Conservation (phyloP, 192 early-diverging fungal genomes). For the Gaertneriomyces semiglobifer region DNA sequence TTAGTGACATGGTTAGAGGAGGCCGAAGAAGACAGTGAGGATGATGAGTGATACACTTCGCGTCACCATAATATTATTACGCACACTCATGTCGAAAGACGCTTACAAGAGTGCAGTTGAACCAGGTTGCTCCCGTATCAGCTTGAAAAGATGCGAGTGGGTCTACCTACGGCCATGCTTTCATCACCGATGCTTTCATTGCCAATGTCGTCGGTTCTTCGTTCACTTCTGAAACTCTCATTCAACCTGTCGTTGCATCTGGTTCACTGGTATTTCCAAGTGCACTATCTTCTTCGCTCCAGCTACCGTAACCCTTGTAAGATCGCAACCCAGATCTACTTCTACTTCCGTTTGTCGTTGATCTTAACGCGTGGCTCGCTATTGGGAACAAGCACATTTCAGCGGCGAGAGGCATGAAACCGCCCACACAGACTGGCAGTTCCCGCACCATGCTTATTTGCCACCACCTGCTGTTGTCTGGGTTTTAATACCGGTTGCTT, state of each 20-base stretch:
- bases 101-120: background rate
- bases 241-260: background rate
- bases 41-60: slow-evolving; percentile 19
- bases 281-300: background rate
- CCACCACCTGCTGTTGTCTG: too few species aligned
- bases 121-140: background rate
- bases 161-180: background rate
- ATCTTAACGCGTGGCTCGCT: background rate
- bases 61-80: background rate
- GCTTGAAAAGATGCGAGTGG: background rate
- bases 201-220: background rate
- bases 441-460: background rate
- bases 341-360: background rate
- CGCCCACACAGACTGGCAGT: background rate
- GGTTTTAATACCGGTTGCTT: background rate
- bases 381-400: background rate
- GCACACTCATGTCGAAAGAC: background rate
- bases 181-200: background rate
- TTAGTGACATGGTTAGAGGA: slow-evolving; percentile 71
- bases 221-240: background rate
- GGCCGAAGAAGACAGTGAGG: slow-evolving; percentile 68
- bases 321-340: too few species aligned
- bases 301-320: too few species aligned
- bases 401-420: background rate
- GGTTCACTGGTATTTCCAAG: background rate